Conservation (phyloP, 768 basidiomycete genomes). For the Hypsizygus marmoreus region DNA sequence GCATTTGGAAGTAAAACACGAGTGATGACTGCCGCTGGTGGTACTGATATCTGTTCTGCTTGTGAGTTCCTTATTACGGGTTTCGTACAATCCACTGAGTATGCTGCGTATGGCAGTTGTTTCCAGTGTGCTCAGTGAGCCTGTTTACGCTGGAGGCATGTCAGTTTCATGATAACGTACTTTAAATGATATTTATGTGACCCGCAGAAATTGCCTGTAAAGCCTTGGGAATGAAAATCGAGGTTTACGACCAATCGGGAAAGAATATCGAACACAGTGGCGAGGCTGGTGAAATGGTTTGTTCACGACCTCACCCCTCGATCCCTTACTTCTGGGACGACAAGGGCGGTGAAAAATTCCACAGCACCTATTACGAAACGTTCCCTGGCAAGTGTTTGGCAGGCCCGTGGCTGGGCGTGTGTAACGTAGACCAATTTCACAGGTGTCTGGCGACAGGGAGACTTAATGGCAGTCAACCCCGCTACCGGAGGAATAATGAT, state of each 20-base stretch:
- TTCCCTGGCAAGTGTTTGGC: slow-evolving; percentile 48
- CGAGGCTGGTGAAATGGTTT: slow-evolving; percentile 59
- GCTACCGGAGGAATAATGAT: slow-evolving; percentile 59
- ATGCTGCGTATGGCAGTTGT: slow-evolving; percentile 43
- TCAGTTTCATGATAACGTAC: not conserved
- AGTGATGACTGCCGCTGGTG: slow-evolving; percentile 58
- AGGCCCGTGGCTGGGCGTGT: no score
- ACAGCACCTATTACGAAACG: slow-evolving; percentile 58
- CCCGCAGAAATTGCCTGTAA: slow-evolving; percentile 61
- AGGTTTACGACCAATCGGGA: slow-evolving; percentile 53
- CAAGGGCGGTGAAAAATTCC: slow-evolving; percentile 52
- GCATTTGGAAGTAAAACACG: slow-evolving; percentile 55
- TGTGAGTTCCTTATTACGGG: slow-evolving; percentile 43
- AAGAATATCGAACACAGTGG: slow-evolving; percentile 48
- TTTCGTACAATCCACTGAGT: not conserved
- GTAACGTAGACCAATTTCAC: no score
- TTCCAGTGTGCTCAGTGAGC: slow-evolving; percentile 43
- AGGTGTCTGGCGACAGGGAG: slow-evolving; percentile 68
- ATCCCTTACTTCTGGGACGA: slow-evolving; percentile 71
- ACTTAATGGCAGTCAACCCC: slow-evolving; percentile 65
- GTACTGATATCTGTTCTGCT: slow-evolving; percentile 65
- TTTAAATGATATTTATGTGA: not conserved
- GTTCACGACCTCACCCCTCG: slow-evolving; percentile 68
- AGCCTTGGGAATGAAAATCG: slow-evolving; percentile 60
- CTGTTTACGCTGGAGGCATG: slow-evolving; percentile 63